Conservation (phyloP, 805 yeast genomes). For the Saccharomycopsis olivae region DNA sequence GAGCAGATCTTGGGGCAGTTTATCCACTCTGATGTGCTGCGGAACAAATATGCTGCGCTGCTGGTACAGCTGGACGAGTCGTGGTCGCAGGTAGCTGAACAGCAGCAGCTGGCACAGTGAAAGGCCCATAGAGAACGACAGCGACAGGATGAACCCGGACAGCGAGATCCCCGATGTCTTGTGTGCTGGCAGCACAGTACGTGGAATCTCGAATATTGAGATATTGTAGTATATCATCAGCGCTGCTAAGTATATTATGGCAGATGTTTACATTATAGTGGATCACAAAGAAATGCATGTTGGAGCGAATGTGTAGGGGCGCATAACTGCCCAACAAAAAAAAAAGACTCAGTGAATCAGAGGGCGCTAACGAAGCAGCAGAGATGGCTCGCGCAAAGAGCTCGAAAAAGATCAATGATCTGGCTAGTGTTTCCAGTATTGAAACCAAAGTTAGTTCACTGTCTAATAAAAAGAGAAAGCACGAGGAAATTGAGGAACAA, state of each 20-base stretch:
- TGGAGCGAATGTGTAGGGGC: too few species aligned
- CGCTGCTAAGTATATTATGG: too few species aligned
- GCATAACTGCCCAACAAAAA: too few species aligned
- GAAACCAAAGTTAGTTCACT: not conserved
- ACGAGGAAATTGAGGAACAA: slow-evolving; percentile 4
- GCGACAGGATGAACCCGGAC: slow-evolving; percentile 42
- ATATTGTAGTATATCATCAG: too few species aligned
- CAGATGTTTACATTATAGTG: too few species aligned
- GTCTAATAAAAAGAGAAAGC: slow-evolving; percentile 5
- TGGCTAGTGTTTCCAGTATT: not conserved
- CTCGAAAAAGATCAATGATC: too few species aligned
- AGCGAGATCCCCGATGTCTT: slow-evolving; percentile 47
- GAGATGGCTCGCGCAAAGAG: not conserved
- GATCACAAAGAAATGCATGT: too few species aligned
- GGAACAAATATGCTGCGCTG: slow-evolving; percentile 42
- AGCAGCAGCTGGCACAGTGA: slow-evolving; percentile 35
- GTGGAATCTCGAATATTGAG: too few species aligned
- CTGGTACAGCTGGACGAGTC: slow-evolving; percentile 36
- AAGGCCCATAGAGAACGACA: slow-evolving; percentile 41
- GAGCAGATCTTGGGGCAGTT: slow-evolving; percentile 29
- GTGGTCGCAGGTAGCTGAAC: slow-evolving; percentile 28
- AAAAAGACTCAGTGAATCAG: too few species aligned
- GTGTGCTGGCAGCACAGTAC: slow-evolving; percentile 39
- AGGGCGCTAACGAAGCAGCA: too few species aligned
- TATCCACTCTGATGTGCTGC: slow-evolving; percentile 25